Evolutionary conservation across 805 yeast species (phyloP), one percentile per base, ranked within the genome.

Genomic region (Zygotorulaspora sp.): DNA sequence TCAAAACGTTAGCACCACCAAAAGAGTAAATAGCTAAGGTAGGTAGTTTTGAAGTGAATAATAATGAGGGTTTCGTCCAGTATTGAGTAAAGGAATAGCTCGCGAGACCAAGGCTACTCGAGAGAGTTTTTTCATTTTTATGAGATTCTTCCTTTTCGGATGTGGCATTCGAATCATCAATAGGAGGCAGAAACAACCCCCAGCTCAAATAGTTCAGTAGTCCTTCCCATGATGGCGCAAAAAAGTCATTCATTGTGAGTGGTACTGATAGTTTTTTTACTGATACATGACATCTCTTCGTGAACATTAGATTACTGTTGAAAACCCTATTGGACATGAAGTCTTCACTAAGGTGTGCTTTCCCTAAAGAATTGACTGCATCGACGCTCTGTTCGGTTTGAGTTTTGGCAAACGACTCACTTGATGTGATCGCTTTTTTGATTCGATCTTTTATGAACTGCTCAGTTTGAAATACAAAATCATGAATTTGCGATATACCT

Each of bases 241-340:
- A 68, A 49, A 88, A 79, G 62, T 92, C 97, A n/a, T 68, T 37
- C 4, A 84, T 27, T 9, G 81, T 76, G 16, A 90, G 69, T 14
- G 75, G 71, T 17, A 76, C 76, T 32, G 75, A 69, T 18, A 89
- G 66, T 26, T 73, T 70, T 45, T 80, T 75, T 23, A 74, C 68
- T 22, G 79, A 61, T 4, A 71, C 59, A 52, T 92, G 96, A 26
- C 71, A 74, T 40, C 72, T 71, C 48, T 87, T 77, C 2, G 87
- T 76, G 53, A 88, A 90, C 97, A 92, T 92, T 26, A 83, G 72
- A 19, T 77, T 79, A 7, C 83, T 72, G 41, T 81, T 74, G 58
- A 86, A 86, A 6, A 70, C 71, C 36, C 78, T 75, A 36, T 78
- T 81, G 18, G 74, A 49, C 60, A 70, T 67, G 30, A 68, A 71